Evolutionary conservation across 2,329 filamentous ascomycete genomes (phyloP), one percentile per base, ranked within the genome.

Genomic region (Drechmeria coniospora): DNA sequence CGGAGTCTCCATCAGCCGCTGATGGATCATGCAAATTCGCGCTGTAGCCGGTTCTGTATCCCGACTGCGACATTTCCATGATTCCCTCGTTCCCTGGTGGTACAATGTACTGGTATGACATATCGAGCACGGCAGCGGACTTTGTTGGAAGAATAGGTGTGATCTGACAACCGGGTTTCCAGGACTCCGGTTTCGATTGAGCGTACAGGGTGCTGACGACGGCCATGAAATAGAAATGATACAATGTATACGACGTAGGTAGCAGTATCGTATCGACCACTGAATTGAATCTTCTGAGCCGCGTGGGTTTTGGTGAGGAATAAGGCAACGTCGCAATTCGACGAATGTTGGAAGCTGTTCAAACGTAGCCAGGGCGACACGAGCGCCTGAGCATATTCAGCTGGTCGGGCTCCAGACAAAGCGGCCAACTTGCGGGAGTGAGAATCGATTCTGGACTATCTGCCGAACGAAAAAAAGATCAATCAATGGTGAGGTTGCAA

Each of bases 41-140:
- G 24, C 36, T 45, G 32, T 44, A 46, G 29, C 43, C 32, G 15
- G 43, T 30, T 55, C 34, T 31, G 28, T 41, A 64, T 31, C 47
- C 45, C 28, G 51, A 40, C 27, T 54, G 50, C 26, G 54, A 44
- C 36, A 59, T 45, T 31, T 56, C 53, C 49, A 59, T 53, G 28
- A 57, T 56, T 37, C 49, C 40, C 41, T 49, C 50, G 43, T 49
- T 51, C 29, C 49, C 49, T 36, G 57, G 50, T 32, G 54, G 52
- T 36, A 54, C 48, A 25, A 59, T 54, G 41, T 65, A 66, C 36
- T 62, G 59, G 42, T 63, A 61, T 36, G 63, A 53, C 60, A 65
- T 65, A 37, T 18, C 18, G 15, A 32, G 26, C 21, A 23, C 9
- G 13, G 20, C 17, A 12, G 12, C 20, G 9, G 30, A 26, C 9